A percentile compares a stretch with the other conserved stretches of the same genome.
Conservation (phyloP, 2,329 filamentous ascomycete species). For the Zopfia rhizophila region DNA sequence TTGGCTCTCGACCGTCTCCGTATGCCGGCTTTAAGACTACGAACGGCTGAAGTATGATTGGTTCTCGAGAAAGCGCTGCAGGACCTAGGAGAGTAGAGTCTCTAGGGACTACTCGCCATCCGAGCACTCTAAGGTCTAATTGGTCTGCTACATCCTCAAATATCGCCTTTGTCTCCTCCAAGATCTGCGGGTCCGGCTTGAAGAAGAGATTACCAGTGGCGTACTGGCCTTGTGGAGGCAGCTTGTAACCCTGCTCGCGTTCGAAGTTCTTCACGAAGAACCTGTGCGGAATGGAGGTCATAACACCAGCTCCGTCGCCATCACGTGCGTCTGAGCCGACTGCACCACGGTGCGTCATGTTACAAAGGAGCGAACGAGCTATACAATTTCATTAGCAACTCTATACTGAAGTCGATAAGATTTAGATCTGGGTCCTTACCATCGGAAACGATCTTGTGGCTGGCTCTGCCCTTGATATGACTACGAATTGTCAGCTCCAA, state of each 20-base stretch:
- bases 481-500: conserved; percentile 60
- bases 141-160: conserved; percentile 94
- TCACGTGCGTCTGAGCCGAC: conserved; percentile 98
- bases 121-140: conserved; percentile 87
- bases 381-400: conserved; percentile 43
- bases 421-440: conserved; percentile 66
- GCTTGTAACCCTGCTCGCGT: conserved; percentile 85
- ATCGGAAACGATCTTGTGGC: conserved; percentile 99
- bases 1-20: conserved; percentile 81
- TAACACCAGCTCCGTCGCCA: conserved; percentile 97
- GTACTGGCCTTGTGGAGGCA: conserved; percentile 91
- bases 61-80: conserved; percentile 92
- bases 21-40: conserved; percentile 89
- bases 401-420: conserved; percentile 3
- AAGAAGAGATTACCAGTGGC: conserved; percentile 98
- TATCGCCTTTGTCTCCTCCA: conserved; percentile 89
- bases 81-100: conserved; percentile 94
- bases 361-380: conserved; percentile 95
- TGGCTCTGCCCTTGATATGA: conserved; percentile 96
- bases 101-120: conserved; percentile 94
- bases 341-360: conserved; percentile 99
- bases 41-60: conserved; percentile 94
- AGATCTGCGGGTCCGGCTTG: conserved; percentile 90
- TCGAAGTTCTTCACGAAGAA: conserved; percentile 99
- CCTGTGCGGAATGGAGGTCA: conserved; percentile 98